Evolutionary conservation across 2,329 filamentous ascomycete genomes (phyloP).

Genomic region (Chlorencoelia australis): DNA sequence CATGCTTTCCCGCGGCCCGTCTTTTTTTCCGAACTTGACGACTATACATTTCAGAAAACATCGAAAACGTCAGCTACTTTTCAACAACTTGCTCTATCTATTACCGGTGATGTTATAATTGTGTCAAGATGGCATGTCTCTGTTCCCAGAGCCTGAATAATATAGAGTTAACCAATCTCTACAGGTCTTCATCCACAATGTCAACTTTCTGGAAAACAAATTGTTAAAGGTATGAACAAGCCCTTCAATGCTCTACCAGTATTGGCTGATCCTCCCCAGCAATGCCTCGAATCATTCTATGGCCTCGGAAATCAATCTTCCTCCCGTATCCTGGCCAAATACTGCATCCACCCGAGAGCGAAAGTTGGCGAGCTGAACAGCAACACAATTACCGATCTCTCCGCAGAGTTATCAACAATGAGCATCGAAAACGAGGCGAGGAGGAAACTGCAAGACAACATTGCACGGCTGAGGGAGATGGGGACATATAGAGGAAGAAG

Average conservation of each 20-base stretch:
- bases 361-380: conserved; percentile 65
- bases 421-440: conserved; percentile 85
- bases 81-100: neutral
- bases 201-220: conserved; percentile 75
- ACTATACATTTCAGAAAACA: neutral
- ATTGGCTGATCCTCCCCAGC: conserved; percentile 32
- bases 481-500: conserved; percentile 79
- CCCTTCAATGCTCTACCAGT: conserved; percentile 3
- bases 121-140: conserved; percentile 19
- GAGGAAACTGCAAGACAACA: conserved; percentile 72
- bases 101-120: neutral
- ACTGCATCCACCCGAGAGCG: conserved; percentile 76
- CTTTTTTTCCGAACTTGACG: conserved; percentile 9
- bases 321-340: conserved; percentile 71
- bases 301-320: conserved; percentile 65
- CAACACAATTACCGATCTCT: conserved; percentile 71
- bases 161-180: conserved; percentile 4
- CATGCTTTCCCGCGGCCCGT: conserved; percentile 16
- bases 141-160: neutral
- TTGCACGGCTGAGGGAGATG: conserved; percentile 78
- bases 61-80: conserved; percentile 1
- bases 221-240: conserved; percentile 68
- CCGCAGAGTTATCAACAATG: conserved; percentile 79
- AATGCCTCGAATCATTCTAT: conserved; percentile 76
- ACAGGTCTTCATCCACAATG: conserved; percentile 68